Evolutionary conservation across 2,329 filamentous ascomycete genomes (phyloP).

Genomic region (Whalleya microplaca): DNA sequence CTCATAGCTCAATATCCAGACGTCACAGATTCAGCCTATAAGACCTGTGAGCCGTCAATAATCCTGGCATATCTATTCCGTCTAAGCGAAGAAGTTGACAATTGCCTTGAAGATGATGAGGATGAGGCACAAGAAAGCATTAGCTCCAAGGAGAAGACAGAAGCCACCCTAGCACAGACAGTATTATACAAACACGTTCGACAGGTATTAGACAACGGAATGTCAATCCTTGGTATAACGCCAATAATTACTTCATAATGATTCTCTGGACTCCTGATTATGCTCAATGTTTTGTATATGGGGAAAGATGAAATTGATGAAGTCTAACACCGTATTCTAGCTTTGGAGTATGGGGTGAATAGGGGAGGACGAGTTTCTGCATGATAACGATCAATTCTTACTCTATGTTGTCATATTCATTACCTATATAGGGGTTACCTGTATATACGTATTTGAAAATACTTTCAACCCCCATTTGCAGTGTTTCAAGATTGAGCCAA

Average conservation of each 20-base stretch:
- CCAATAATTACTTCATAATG: slow-evolving; percentile 1
- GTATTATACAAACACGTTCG: slow-evolving; percentile 21
- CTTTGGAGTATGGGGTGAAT: no score
- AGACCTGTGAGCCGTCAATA: slow-evolving; percentile 67
- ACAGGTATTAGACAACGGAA: slow-evolving; percentile 24
- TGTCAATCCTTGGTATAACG: slow-evolving; percentile 18
- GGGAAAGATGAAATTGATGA: no score
- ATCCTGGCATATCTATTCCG: slow-evolving; percentile 60
- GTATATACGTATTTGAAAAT: no score
- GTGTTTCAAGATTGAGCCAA: no score
- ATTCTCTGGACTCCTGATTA: no score
- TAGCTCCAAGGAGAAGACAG: slow-evolving; percentile 7
- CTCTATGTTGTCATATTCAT: no score
- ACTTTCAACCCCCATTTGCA: no score
- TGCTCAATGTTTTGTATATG: no score
- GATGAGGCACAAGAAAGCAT: slow-evolving; percentile 15
- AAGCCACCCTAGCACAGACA: slow-evolving; percentile 20
- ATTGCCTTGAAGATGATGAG: slow-evolving; percentile 20
- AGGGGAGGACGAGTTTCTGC: no score
- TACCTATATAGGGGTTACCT: no score
- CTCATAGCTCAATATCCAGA: slow-evolving; percentile 66
- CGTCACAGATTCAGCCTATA: slow-evolving; percentile 63
- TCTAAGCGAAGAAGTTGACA: slow-evolving; percentile 15
- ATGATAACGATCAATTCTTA: no score
- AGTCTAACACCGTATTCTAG: no score